Evolutionary conservation across 768 basidiomycete species (phyloP), one percentile per base, ranked within the genome.

Genomic region (Tricholoma saponaceum): DNA sequence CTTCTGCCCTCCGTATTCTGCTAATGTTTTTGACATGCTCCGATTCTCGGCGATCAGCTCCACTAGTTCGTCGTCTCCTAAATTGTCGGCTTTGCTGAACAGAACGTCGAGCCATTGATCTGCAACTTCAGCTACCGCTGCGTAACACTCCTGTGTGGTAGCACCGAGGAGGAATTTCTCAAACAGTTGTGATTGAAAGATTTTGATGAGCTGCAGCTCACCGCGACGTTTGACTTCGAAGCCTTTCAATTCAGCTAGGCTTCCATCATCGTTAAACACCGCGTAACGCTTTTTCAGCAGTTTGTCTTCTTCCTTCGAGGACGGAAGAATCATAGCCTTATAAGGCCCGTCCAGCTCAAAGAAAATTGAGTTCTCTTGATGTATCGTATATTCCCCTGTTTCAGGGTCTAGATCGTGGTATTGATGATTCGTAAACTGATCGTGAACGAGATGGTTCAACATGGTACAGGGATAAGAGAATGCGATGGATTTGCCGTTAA

Each of bases 391-490:
- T 60, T 87, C 84, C 26, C 95, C 95, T 0, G 89, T 89, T 52
- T 87, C 86, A 6, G 83, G 82, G 67, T 98, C 87, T 20, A 96
- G 78, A 64, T 95, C 89, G 70, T 98, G 97, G 70, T 99, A 99
- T 70, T 98, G 96, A 61, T 98, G 84, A 66, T 99, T 98, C 54
- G 97, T 99, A 75, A 98, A 98, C 65, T 88, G 78, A 33, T 89
- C 95, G 66, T 98, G 83, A 41, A 98, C 96, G 60, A 98, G 87
- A 67, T 99, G 97, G 67, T 99, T 99, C 59, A 99, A 84, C 96
- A 99, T 99, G 5, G 95, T 98, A 72, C 97, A 98, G 0, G 97
- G 97, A 68, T 98, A 99, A 18, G 95, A 98, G 65, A 99, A 87
- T 6, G 79, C 77, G 61, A 98, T 85, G 6, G 87, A 76, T 77